These are phyloP conservation scores for Mycena galericulata DNA, from an alignment of 768 basidiomycete species.

Conservation along the genomic window DNA sequence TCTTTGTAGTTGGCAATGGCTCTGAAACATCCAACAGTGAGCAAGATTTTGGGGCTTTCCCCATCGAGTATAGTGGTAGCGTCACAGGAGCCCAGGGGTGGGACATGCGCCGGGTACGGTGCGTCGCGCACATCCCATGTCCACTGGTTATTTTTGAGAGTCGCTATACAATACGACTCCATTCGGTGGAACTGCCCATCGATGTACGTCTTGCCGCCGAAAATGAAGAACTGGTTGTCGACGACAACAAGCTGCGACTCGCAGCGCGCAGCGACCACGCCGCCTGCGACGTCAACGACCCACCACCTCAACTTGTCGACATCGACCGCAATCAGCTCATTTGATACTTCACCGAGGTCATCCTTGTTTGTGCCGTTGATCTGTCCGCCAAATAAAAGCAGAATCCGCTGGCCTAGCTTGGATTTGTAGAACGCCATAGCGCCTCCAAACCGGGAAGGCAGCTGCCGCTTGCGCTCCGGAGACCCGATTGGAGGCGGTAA, in stretches of 20 bases:
- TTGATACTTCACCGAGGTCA: background rate
- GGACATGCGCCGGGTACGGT: background rate
- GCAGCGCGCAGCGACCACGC: background rate
- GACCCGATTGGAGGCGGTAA: conserved; percentile 2
- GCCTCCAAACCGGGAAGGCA: conserved; percentile 17
- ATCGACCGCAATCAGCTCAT: conserved; percentile 19
- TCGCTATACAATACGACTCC: conserved; percentile 4
- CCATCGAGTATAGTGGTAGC: background rate
- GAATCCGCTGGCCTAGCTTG: background rate
- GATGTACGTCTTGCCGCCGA: conserved; percentile 7
- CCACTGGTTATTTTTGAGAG: background rate
- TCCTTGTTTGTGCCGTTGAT: background rate
- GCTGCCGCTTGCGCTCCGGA: conserved; percentile 9
- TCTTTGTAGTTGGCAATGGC: background rate
- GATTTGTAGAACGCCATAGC: conserved; percentile 22
- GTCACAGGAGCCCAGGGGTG: background rate
- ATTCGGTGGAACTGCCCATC: background rate
- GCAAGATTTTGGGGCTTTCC: background rate
- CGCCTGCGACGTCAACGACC: conserved; percentile 21
- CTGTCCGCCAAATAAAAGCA: conserved; percentile 19
- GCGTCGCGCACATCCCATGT: background rate
- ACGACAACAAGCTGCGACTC: background rate
- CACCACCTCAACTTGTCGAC: conserved; percentile 15
- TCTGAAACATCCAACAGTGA: background rate
- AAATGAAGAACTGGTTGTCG: conserved; percentile 15